A percentile compares a stretch with the other conserved stretches of the same genome.
These are phyloP conservation scores for Jackrogersella minutella DNA, from an alignment of 495 filamentous ascomycete genomes.

Conservation along the genomic window DNA sequence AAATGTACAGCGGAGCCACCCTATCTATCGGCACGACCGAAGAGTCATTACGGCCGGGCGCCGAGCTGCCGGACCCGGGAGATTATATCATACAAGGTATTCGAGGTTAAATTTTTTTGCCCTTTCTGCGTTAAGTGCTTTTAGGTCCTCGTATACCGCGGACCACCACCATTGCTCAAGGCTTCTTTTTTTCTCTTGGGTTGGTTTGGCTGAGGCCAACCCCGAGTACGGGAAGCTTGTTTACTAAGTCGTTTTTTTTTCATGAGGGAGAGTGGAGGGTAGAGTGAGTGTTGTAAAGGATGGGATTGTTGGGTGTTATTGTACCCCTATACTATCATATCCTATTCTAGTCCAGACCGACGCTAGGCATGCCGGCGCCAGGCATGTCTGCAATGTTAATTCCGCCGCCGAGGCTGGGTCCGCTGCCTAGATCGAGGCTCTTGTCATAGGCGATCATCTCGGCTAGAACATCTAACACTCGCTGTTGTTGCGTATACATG, in stretches of 20 bases:
- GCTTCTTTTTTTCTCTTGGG: slow-evolving; percentile 4
- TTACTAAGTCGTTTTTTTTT: slow-evolving; percentile 7
- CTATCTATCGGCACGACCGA: slow-evolving; percentile 26
- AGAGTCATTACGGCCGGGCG: slow-evolving; percentile 15
- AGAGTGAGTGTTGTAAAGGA: neutral
- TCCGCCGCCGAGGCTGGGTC: slow-evolving; percentile 46
- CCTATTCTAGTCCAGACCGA: slow-evolving; percentile 53
- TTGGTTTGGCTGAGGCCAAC: neutral
- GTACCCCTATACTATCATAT: neutral
- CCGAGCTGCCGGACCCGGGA: slow-evolving; percentile 4
- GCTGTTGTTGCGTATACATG: slow-evolving; percentile 54
- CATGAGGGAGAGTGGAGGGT: slow-evolving; percentile 35
- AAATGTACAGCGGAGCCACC: slow-evolving; percentile 33
- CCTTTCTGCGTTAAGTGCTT: too few species aligned
- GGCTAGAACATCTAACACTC: slow-evolving; percentile 91
- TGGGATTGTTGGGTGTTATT: neutral
- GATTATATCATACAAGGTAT: slow-evolving; percentile 37
- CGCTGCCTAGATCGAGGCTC: slow-evolving; percentile 67
- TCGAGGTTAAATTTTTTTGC: neutral
- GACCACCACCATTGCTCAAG: neutral
- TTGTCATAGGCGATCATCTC: slow-evolving; percentile 96
- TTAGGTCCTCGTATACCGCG: neutral
- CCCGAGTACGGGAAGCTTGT: neutral
- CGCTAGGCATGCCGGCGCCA: slow-evolving; percentile 52
- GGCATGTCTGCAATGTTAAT: slow-evolving; percentile 49